Evolutionary conservation across 805 yeast species (phyloP).

Genomic region (Yamadazyma ubonensis): DNA sequence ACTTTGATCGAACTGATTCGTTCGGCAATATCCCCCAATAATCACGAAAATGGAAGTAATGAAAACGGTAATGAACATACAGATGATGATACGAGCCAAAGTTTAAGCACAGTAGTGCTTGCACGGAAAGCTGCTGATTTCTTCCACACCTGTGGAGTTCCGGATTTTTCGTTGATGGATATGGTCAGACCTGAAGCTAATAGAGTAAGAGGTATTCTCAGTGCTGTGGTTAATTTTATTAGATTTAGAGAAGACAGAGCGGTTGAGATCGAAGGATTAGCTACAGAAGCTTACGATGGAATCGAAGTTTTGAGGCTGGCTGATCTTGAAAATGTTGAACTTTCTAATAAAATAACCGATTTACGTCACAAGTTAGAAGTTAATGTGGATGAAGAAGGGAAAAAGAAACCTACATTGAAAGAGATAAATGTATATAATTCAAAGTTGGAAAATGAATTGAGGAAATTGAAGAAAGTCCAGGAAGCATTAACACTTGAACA

Average conservation of each 20-base stretch:
- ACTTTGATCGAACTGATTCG: constrained; percentile 9
- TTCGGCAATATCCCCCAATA: neutral
- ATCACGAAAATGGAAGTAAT: constrained; percentile 31
- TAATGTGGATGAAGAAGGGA: constrained; percentile 17
- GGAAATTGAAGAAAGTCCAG: constrained; percentile 59
- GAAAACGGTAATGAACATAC: neutral
- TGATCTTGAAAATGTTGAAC: constrained; percentile 19
- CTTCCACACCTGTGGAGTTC: constrained; percentile 69
- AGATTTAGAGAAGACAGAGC: constrained; percentile 77
- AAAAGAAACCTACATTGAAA: constrained; percentile 34
- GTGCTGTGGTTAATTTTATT: constrained; percentile 85
- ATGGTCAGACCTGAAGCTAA: constrained; percentile 72
- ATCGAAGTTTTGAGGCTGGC: constrained; percentile 39
- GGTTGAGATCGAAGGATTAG: constrained; percentile 64
- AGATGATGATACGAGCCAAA: constrained; percentile 27
- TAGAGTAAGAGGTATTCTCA: constrained; percentile 62
- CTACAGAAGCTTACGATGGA: constrained; percentile 51
- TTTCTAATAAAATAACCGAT: constrained; percentile 32
- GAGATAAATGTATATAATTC: constrained; percentile 47
- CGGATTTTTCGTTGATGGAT: constrained; percentile 75
- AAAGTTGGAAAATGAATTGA: constrained; percentile 60
- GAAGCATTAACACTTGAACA: constrained; percentile 63
- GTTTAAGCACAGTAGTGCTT: constrained; percentile 53
- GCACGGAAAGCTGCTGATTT: constrained; percentile 62
- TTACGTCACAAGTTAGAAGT: constrained; percentile 30